Conservation (phyloP, 768 basidiomycete species). For the Sutorius australiensis region DNA sequence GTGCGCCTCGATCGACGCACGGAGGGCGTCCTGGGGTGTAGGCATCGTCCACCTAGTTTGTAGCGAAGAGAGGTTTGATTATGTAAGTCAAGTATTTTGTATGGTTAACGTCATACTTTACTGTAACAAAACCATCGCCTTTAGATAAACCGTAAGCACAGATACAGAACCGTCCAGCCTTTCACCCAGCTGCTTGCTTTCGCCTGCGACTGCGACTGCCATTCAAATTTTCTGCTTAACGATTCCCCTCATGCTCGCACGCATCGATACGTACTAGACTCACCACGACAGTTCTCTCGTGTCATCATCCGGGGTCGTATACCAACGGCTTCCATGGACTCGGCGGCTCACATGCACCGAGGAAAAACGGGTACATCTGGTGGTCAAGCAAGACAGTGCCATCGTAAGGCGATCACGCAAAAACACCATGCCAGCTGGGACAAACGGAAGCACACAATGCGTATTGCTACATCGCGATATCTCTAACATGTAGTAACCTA, state of each 20-base stretch:
- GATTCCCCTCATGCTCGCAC: slow-evolving; percentile 16
- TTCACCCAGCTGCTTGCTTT: neutral
- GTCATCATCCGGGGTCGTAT: slow-evolving; percentile 27
- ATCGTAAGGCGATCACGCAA: too few species aligned
- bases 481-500: neutral
- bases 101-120: too few species aligned
- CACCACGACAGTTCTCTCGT: neutral
- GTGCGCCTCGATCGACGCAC: slow-evolving; percentile 71
- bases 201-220: neutral
- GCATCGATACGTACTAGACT: neutral
- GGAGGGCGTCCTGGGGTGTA: slow-evolving; percentile 46
- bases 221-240: neutral
- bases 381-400: too few species aligned
- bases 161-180: too few species aligned
- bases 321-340: too few species aligned
- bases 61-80: neutral
- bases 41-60: slow-evolving; percentile 36
- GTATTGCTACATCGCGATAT: too few species aligned
- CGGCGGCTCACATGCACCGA: too few species aligned
- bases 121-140: too few species aligned
- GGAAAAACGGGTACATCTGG: too few species aligned
- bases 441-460: neutral
- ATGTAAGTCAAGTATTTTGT: neutral
- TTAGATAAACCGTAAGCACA: too few species aligned
- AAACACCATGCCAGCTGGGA: too few species aligned